Evolutionary conservation across 169 alveolate species (phyloP).

Genomic region (Cryptosporidium xiaoi): DNA sequence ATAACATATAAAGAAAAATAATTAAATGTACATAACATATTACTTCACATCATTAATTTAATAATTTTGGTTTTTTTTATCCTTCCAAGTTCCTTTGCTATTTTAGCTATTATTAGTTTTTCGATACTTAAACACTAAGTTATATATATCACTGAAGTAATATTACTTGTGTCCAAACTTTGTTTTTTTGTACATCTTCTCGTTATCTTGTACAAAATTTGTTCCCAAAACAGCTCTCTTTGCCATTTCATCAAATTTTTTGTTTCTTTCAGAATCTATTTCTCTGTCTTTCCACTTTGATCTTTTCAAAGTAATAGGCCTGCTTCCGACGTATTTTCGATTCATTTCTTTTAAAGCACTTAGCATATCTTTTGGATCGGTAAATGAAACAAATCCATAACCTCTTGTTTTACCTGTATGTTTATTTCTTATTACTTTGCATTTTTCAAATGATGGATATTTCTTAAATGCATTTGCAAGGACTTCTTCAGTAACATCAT

Average conservation of each 20-base stretch:
- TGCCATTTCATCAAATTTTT: conserved; percentile 46
- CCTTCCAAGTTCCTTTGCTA: too few species aligned
- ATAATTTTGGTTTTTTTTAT: too few species aligned
- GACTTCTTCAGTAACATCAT: conserved; percentile 96
- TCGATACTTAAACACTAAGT: too few species aligned
- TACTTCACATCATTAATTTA: too few species aligned
- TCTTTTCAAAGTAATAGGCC: conserved; percentile 92
- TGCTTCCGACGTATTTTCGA: conserved; percentile 93
- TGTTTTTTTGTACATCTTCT: conserved; percentile 27
- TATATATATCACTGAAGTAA: too few species aligned
- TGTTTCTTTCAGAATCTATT: conserved; percentile 83
- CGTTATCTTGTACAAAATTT: conserved; percentile 1
- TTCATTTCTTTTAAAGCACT: conserved; percentile 95
- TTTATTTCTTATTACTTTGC: conserved; percentile 91
- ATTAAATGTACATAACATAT: background rate
- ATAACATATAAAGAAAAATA: background rate
- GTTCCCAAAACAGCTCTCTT: conserved; percentile 1
- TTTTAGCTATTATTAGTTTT: too few species aligned
- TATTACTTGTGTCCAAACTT: background rate
- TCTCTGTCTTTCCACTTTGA: conserved; percentile 94
- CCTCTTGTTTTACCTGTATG: conserved; percentile 96
- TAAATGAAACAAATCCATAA: conserved; percentile 94
- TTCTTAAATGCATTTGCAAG: conserved; percentile 95
- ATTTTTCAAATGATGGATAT: conserved; percentile 93
- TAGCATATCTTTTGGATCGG: conserved; percentile 91